Base-by-base conservation (phyloP, 2,329 filamentous ascomycete genomes). In the Colletotrichum musae region DNA sequence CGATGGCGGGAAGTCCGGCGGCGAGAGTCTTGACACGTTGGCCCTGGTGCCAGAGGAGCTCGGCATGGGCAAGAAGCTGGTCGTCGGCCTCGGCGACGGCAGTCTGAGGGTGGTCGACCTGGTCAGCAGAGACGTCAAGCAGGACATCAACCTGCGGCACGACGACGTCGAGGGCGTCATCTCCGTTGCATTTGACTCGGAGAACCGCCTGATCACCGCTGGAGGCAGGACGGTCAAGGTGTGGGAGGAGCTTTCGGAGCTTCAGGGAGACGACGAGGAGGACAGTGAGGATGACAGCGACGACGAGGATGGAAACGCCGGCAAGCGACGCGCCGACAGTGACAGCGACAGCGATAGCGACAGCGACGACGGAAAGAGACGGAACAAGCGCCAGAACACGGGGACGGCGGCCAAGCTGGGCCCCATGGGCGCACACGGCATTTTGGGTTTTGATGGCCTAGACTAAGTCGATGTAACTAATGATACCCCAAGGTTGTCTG, bases 131-230 rank as follows among this genome's bases (percentile, higher is more conserved):
- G 92, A 93, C 77, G 88, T 97, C 4, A 84, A 93, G 26, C 84
- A 84, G 1, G 88, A 92, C 59, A 74, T 87, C 77, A 92, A 75
- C 83, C 73, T 84, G 45, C 77, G 89, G 74, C 95, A 98, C 78
- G 94, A 98, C 75, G 94, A 97, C 69, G 82, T 96, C 18, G 95
- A 98, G 77, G 93, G 92, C 2, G 94, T 98, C 4, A 88, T 94
- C 2, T 93, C 89, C 0, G 80, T 99, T 0, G 92, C 87, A 1
- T 97, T 98, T 72, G 96, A 98, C 80, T 91, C 92, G 58, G 89
- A 91, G 59, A 93, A 94, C 53, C 88, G 96, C 53, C 89, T 99
- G 85, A 94, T 99, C 73, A 97, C 91, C 75, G 95, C 94, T 12
- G 96, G 96, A 62, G 96, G 96, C 0, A 88, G 88, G 74, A 90